phyloP scores from a whole-genome alignment of 1,284 basidiomycete genomes.

The Tilletia indica region DNA sequence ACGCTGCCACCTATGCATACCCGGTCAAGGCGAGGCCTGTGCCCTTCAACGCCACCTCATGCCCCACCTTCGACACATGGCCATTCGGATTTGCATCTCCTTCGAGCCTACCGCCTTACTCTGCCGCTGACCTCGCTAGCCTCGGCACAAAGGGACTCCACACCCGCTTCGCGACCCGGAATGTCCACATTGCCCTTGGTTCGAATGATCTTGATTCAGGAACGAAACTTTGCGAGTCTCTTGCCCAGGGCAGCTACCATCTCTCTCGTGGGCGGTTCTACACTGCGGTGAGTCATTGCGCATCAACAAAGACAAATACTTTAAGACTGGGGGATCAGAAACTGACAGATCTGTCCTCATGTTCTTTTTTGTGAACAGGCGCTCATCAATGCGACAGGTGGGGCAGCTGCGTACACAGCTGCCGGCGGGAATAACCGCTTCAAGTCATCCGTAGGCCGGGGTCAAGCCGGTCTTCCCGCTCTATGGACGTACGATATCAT shows the following conservation, averaged over 20 bases:
- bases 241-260: not conserved
- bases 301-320: not conserved
- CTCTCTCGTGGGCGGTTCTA: constrained; percentile 14
- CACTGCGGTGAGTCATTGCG: not conserved
- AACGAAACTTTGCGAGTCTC: not conserved
- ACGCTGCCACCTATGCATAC: not conserved
- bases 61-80: not conserved
- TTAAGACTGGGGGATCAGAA: not conserved
- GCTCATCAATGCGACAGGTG: not conserved
- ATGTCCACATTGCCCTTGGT: constrained; percentile 9
- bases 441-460: constrained; percentile 1
- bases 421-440: not conserved
- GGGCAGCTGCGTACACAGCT: not conserved
- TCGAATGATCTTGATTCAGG: not conserved
- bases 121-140: not conserved
- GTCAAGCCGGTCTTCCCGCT: not conserved
- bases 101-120: not conserved
- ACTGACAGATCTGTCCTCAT: not conserved
- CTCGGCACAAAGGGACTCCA: constrained; percentile 2
- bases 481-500: constrained; percentile 14
- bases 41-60: not conserved
- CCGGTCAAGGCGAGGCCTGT: not conserved
- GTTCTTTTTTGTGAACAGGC: not conserved
- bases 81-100: not conserved
- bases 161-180: not conserved